Evolutionary conservation across 495 filamentous ascomycete genomes (phyloP).

Genomic region (Tuber umbilicatum): DNA sequence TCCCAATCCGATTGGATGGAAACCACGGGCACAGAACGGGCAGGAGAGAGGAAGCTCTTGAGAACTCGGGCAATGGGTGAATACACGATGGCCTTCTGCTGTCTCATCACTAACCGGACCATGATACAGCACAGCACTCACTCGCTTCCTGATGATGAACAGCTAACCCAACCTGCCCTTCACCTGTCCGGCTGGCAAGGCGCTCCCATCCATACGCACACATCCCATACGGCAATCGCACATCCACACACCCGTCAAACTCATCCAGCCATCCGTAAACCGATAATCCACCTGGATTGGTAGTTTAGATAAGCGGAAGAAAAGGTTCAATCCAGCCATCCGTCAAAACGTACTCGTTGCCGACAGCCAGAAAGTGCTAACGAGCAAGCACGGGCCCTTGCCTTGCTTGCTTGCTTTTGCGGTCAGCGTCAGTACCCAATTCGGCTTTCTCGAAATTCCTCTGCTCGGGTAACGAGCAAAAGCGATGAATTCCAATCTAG

Average conservation of each 20-base stretch:
- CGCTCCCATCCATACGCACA: not conserved
- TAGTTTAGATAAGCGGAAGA: too few species aligned
- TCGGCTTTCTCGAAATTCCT: constrained; percentile 2
- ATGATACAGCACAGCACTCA: not conserved
- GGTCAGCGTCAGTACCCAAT: not conserved
- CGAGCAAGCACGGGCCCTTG: not conserved
- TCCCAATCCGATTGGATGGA: not conserved
- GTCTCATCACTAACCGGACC: not conserved
- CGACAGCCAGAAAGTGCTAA: not conserved
- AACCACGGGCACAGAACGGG: not conserved
- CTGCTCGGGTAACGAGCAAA: not conserved
- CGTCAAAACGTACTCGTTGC: not conserved
- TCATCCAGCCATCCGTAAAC: not conserved
- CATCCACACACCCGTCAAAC: not conserved
- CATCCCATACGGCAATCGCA: not conserved
- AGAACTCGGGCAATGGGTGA: not conserved
- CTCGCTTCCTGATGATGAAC: not conserved
- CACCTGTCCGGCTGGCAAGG: not conserved
- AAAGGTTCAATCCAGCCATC: not conserved
- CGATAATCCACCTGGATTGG: too few species aligned
- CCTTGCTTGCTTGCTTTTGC: not conserved
- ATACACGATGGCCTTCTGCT: not conserved
- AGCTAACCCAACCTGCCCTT: not conserved
- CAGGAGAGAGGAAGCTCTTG: not conserved
- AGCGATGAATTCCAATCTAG: not conserved